These are phyloP conservation scores for Podospora bellae-mahoneyi DNA, from an alignment of 495 filamentous ascomycete species.

Conservation along the genomic window DNA sequence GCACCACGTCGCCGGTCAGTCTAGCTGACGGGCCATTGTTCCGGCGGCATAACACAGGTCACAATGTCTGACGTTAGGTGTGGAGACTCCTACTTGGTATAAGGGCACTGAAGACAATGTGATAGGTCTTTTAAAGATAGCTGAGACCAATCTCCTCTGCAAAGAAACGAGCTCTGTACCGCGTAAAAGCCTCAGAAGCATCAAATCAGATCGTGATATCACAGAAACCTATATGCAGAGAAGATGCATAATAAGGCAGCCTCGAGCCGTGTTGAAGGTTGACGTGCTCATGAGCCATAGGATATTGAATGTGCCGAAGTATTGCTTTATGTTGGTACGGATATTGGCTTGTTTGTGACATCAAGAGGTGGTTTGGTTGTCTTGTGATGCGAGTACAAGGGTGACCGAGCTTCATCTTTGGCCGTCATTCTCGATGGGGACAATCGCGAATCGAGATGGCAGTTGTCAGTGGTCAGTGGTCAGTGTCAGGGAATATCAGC, in stretches of 20 bases:
- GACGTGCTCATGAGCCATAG: conserved; percentile 5
- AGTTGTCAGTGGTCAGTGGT: conserved; percentile 3
- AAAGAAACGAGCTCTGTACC: neutral
- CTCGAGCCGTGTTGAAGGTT: neutral
- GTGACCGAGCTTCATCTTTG: neutral
- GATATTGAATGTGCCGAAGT: neutral
- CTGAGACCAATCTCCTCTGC: neutral
- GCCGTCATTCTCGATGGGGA: conserved; percentile 1
- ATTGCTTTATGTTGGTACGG: neutral
- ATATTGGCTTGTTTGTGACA: neutral
- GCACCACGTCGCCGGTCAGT: neutral
- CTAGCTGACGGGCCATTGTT: neutral
- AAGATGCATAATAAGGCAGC: neutral
- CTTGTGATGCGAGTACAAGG: neutral
- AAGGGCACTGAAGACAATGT: neutral
- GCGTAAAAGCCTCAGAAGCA: neutral
- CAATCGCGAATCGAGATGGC: neutral
- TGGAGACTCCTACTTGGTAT: neutral
- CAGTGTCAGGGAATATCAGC: neutral
- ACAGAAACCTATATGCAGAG: too few species aligned
- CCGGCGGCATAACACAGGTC: neutral
- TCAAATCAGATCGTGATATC: neutral
- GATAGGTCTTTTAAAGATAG: neutral
- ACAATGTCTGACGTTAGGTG: neutral
- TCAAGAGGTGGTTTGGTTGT: neutral